Conservation (phyloP, 2,329 filamentous ascomycete genomes). For the Shiraia sp. region DNA sequence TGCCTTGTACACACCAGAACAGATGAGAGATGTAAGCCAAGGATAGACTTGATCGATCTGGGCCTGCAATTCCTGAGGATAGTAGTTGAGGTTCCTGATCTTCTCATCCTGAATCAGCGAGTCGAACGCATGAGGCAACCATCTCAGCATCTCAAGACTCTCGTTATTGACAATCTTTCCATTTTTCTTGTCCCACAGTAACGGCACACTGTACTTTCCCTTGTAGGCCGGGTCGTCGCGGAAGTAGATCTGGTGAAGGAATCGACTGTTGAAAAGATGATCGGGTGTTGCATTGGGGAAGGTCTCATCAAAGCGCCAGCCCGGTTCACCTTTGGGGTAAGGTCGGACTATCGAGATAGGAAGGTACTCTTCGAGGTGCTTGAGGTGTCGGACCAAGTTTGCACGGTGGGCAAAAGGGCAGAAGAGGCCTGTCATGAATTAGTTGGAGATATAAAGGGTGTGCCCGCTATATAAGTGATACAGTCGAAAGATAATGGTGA, state of each 20-base stretch:
- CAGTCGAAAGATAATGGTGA: background rate
- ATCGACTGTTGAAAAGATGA: conserved; percentile 61
- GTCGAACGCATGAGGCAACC: conserved; percentile 62
- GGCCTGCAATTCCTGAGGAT: conserved; percentile 53
- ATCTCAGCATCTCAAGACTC: conserved; percentile 60
- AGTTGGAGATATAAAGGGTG: background rate
- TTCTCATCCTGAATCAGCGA: conserved; percentile 48
- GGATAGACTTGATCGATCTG: conserved; percentile 58
- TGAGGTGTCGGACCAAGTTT: conserved; percentile 62
- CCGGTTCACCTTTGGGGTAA: conserved; percentile 67
- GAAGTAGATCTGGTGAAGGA: conserved; percentile 67
- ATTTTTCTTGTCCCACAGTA: conserved; percentile 65
- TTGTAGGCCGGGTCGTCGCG: conserved; percentile 63
- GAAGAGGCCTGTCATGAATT: conserved; percentile 58
- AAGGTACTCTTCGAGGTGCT: conserved; percentile 60
- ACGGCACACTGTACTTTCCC: conserved; percentile 63
- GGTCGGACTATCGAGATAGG: conserved; percentile 63
- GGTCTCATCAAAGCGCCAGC: conserved; percentile 62
- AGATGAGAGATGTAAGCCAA: conserved; percentile 62
- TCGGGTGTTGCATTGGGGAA: conserved; percentile 66
- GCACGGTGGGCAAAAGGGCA: conserved; percentile 67
- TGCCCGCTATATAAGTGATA: background rate
- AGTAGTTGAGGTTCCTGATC: conserved; percentile 53
- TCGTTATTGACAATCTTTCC: conserved; percentile 65
- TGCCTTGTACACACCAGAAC: conserved; percentile 64